phyloP scores from a whole-genome alignment of 225 moss, liverwort and hornwort genomes.

The Polytrichum formosum region DNA sequence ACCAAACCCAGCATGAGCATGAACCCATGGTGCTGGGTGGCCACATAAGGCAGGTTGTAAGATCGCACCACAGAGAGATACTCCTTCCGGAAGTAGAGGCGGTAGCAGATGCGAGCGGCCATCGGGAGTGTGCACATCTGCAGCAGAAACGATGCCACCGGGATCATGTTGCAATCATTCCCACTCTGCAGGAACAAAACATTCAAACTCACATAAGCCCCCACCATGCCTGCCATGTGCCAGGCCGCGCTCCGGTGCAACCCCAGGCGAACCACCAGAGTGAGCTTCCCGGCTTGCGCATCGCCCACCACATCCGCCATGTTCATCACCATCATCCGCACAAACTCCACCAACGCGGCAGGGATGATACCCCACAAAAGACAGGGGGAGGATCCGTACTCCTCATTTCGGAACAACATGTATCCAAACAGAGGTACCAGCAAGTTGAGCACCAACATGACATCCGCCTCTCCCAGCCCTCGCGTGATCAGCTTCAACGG shows the following conservation, averaged over 20 bases:
- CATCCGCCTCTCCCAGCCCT: constrained; percentile 6
- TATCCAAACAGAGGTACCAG: constrained; percentile 14
- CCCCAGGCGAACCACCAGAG: constrained; percentile 10
- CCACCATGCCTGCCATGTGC: constrained; percentile 11
- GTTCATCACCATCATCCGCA: constrained; percentile 29
- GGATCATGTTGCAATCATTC: background rate
- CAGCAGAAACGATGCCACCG: background rate
- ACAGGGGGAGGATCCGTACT: background rate
- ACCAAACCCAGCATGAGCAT: constrained; percentile 14
- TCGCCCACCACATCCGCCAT: constrained; percentile 24
- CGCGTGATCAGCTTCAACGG: constrained; percentile 1
- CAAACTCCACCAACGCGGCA: constrained; percentile 10
- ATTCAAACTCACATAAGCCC: background rate
- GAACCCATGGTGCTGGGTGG: constrained; percentile 18
- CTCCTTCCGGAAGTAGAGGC: background rate
- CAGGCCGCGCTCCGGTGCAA: constrained; percentile 8
- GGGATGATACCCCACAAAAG: constrained; percentile 7
- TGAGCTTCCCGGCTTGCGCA: constrained; percentile 5
- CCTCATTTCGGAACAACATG: constrained; percentile 1
- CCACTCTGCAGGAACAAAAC: background rate
- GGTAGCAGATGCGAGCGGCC: constrained; percentile 11
- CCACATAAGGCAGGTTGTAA: constrained; percentile 17
- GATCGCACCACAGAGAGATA: constrained; percentile 1
- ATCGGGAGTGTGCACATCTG: constrained; percentile 11
- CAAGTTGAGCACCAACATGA: constrained; percentile 22